Base-by-base conservation (phyloP, 495 filamentous ascomycete species). In the Tuber indicum region DNA sequence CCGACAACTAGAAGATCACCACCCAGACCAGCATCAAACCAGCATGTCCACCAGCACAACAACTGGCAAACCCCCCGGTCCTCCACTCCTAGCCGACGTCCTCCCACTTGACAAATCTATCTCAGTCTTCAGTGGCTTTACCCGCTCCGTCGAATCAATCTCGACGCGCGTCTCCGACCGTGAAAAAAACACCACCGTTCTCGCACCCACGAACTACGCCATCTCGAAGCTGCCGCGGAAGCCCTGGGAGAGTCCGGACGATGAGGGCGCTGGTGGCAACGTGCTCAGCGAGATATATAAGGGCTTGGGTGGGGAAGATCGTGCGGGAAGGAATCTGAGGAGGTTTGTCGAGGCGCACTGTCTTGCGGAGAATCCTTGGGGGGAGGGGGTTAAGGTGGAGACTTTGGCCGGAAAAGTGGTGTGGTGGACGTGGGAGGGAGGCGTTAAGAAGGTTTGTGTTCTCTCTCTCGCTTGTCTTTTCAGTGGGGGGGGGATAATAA, bases 261-360 rank as follows among this genome's bases (percentile, higher is more conserved):
- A 99, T 75, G 97, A 97, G 83, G 86, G 85, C 5, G 86, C 85
- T 10, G 86, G 93, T 26, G 95, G 95, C 0, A 86, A 88, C 32
- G 52, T 81, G 42, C 32, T 73, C 14, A 77, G 72, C n/a, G 84
- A 91, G 46, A 94, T 93, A 7, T 98, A 98, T 83, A 89, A 92
- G 49, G 96, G 96, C 0, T 84, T 87, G 0, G 90, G 89, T 21
- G 96, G 96, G 0, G 90, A 92, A 76, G 92, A 95, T 75, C 87
- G 94, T 42, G 95, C 96, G 3, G 88, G 90, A 62, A 86, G 85
- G 75, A 99, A 99, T 82, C 81, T 98, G 82, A 88, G 89, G 82
- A 86, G 89, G 49, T 98, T 98, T 84, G 93, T 96, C 0, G 92
- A 97, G 86, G 91, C 92, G 19, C 96, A 99, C 85, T 87, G 97